Evolutionary conservation across 192 early-diverging fungal genomes (phyloP), one percentile per base, ranked within the genome.

Genomic region (Spizellomyces sp.): DNA sequence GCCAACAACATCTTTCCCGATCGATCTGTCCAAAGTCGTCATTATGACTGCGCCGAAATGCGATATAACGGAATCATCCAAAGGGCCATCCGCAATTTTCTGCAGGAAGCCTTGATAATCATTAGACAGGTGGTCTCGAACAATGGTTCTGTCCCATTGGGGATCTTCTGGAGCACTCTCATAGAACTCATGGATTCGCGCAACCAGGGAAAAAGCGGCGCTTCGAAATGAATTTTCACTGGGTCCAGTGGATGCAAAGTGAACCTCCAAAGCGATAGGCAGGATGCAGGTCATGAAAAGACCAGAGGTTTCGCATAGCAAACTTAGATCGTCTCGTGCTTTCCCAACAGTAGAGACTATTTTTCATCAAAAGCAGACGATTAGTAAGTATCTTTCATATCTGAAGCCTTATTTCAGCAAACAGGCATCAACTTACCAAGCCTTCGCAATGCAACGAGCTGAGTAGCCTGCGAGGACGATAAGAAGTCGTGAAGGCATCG

Each of bases 1-100:
- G 27, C 21, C 9, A 41, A 71, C 64, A 21, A 73, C 70, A 8
- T 27, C 22, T 15, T 56, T 27, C 19, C 78, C 77, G 12, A 79
- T 43, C 17, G 64, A 52, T 58, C 70, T 66, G 43, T 75, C 78
- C 14, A 79, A 43, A 12, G 63, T 64, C 41, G 73, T 75, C 27
- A 75, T 44, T 43, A 78, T 45, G 21, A 78, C 52, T 17, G 63
- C 57, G 21, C 76, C 71, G 19, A 67, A 67, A n/a, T 57, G 45
- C 45, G 60, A 64, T 19, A 74, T 46, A 54, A 19, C 50, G 17
- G 50, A 12, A 19, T 54, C 50, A 19, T 12, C 50, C 12, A 12
- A 54, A 54, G 17, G 50, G 17, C 17, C 50, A n/a, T 12, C 50
- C 14, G 14, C 14, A 12, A 54, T 12, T 2, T 54, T 19, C 14